These are phyloP conservation scores for Cucurbitaria berberidis DNA, from an alignment of 2,329 filamentous ascomycete species.

Conservation along the genomic window DNA sequence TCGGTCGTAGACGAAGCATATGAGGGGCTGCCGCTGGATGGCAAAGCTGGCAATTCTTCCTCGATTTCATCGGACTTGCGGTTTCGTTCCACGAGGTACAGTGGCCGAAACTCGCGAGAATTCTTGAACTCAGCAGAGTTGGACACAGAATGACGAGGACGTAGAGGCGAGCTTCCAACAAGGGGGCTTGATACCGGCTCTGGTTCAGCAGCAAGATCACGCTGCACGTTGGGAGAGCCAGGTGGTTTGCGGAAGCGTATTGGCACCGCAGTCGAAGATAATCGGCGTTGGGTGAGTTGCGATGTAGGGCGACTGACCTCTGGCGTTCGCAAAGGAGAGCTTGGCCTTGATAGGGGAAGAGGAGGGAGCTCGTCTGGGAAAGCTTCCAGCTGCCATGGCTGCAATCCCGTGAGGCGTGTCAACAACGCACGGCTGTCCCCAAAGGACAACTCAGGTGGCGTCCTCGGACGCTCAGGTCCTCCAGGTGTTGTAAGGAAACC, in stretches of 20 bases:
- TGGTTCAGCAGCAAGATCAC: conserved; percentile 49
- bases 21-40: conserved; percentile 52
- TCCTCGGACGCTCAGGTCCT: conserved; percentile 36
- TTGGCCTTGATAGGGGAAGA: conserved; percentile 39
- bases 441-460: conserved; percentile 36
- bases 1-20: conserved; percentile 44
- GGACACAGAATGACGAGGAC: conserved; percentile 53
- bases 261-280: conserved; percentile 59
- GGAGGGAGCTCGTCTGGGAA: conserved; percentile 46
- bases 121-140: conserved; percentile 60
- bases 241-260: conserved; percentile 60
- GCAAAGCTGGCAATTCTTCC: conserved; percentile 59
- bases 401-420: conserved; percentile 44
- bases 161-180: conserved; percentile 52
- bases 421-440: conserved; percentile 44
- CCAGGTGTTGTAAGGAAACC: conserved; percentile 25
- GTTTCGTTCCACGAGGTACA: conserved; percentile 78
- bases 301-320: conserved; percentile 27
- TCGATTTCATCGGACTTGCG: conserved; percentile 41
- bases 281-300: conserved; percentile 26
- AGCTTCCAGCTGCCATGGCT: conserved; percentile 44
- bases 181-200: conserved; percentile 26
- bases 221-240: conserved; percentile 52
- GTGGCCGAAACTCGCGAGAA: conserved; percentile 74
- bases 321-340: conserved; percentile 35